Percentiles rank a stretch among this genome's conserved stretches.
These are phyloP conservation scores for Oryza meyeriana DNA, from an alignment of 176 grass and related monocot species.

Conservation along the genomic window DNA sequence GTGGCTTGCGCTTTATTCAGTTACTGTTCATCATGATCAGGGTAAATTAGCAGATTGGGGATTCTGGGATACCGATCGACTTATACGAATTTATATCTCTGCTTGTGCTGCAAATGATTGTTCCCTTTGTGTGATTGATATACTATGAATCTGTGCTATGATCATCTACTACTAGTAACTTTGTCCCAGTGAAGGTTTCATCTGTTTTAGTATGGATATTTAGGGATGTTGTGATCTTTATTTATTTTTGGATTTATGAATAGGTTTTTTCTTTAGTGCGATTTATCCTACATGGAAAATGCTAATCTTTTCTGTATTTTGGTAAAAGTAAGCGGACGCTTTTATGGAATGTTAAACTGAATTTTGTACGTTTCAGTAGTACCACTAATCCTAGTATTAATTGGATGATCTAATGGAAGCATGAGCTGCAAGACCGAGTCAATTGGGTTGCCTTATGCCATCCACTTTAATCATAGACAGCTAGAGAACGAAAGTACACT, in stretches of 20 bases:
- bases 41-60: background rate
- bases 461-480: slow-evolving; percentile 18
- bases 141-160: background rate
- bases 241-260: background rate
- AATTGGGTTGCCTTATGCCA: background rate
- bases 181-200: background rate
- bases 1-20: background rate
- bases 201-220: background rate
- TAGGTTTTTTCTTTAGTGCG: background rate
- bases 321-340: background rate
- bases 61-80: background rate
- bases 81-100: background rate
- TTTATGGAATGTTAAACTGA: background rate
- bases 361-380: background rate
- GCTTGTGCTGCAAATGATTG: background rate
- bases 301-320: background rate
- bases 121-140: background rate
- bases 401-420: background rate
- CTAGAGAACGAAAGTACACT: background rate
- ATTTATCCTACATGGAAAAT: background rate
- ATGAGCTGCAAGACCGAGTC: background rate
- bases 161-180: background rate
- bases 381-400: background rate
- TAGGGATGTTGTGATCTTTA: background rate
- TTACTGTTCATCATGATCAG: background rate